phyloP scores from a whole-genome alignment of 805 yeast species.

The Gaillardinia entomophila region DNA sequence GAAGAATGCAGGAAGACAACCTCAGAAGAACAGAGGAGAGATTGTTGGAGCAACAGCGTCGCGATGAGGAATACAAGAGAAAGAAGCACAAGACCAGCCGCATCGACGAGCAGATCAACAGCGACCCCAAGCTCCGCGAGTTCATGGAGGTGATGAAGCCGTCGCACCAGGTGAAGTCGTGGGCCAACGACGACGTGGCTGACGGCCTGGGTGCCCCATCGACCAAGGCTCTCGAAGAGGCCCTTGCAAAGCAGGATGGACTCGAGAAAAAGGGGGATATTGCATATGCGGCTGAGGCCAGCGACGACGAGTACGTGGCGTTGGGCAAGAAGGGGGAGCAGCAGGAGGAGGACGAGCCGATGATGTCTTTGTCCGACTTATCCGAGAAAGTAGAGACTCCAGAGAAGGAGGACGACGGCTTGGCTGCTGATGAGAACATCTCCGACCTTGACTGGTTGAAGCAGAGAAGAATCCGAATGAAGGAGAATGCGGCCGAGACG shows the following conservation, averaged over 20 bases:
- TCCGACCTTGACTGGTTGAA: slow-evolving; percentile 87
- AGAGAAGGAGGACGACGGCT: slow-evolving; percentile 11
- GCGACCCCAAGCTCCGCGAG: slow-evolving; percentile 67
- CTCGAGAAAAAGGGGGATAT: too few relatives aligned
- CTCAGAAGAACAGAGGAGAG: slow-evolving; percentile 37
- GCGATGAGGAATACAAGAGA: slow-evolving; percentile 34
- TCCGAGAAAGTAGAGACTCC: slow-evolving; percentile 13
- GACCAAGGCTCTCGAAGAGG: slow-evolving; percentile 37
- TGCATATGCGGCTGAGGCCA: slow-evolving; percentile 21
- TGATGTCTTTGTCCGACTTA: slow-evolving; percentile 37
- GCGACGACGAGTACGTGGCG: slow-evolving; percentile 51
- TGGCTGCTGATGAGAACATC: slow-evolving; percentile 46
- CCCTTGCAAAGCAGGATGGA: slow-evolving; percentile 25
- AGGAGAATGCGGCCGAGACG: slow-evolving; percentile 19
- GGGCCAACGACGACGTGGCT: slow-evolving; percentile 61
- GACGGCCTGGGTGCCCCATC: slow-evolving; percentile 44
- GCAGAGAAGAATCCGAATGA: slow-evolving; percentile 65
- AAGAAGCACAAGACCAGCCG: slow-evolving; percentile 29
- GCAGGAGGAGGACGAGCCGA: slow-evolving; percentile 42
- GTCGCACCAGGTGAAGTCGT: slow-evolving; percentile 59
- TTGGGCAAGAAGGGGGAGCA: slow-evolving; percentile 24
- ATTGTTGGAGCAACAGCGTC: slow-evolving; percentile 27
- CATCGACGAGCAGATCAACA: slow-evolving; percentile 57
- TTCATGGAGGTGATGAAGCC: slow-evolving; percentile 82
- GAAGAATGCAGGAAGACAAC: slow-evolving; percentile 41